Evolutionary conservation across 805 yeast species (phyloP).

Genomic region (Candida vartiovaarae): DNA sequence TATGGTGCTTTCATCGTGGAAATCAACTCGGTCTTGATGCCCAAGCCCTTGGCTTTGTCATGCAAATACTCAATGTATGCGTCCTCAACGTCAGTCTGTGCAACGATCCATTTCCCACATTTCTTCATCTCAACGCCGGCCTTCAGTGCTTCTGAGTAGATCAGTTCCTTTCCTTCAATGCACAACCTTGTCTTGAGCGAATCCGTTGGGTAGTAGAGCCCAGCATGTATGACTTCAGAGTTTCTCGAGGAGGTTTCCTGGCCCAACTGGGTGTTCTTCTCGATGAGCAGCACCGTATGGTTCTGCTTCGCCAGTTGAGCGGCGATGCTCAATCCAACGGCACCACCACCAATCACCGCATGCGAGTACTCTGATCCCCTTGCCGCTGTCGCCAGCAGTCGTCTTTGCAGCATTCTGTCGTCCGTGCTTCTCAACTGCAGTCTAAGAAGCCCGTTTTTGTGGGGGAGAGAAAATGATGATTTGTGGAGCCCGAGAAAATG

Average conservation of each 20-base stretch:
- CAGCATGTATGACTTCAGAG: slow-evolving; percentile 92
- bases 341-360: slow-evolving; percentile 78
- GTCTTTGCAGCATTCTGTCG: too few species aligned
- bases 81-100: slow-evolving; percentile 61
- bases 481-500: too few species aligned
- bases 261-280: slow-evolving; percentile 60
- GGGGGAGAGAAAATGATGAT: too few species aligned
- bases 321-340: slow-evolving; percentile 76
- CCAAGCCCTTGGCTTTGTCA: slow-evolving; percentile 40
- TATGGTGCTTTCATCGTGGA: slow-evolving; percentile 35
- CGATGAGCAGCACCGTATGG: slow-evolving; percentile 56
- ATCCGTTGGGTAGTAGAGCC: slow-evolving; percentile 68
- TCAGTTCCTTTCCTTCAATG: slow-evolving; percentile 61
- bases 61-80: slow-evolving; percentile 51
- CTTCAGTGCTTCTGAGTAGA: slow-evolving; percentile 41
- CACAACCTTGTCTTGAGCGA: slow-evolving; percentile 66
- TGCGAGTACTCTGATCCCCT: slow-evolving; percentile 40
- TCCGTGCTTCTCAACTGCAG: too few species aligned
- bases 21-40: slow-evolving; percentile 54
- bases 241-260: slow-evolving; percentile 83
- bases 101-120: slow-evolving; percentile 87
- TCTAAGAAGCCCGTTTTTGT: too few species aligned
- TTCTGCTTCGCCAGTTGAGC: slow-evolving; percentile 51
- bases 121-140: slow-evolving; percentile 49
- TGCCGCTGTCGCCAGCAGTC: too few species aligned